Percentiles rank a stretch among this genome's conserved stretches.
These are phyloP conservation scores for Myxozyma mucilagina DNA, from an alignment of 805 yeast genomes.

Conservation along the genomic window DNA sequence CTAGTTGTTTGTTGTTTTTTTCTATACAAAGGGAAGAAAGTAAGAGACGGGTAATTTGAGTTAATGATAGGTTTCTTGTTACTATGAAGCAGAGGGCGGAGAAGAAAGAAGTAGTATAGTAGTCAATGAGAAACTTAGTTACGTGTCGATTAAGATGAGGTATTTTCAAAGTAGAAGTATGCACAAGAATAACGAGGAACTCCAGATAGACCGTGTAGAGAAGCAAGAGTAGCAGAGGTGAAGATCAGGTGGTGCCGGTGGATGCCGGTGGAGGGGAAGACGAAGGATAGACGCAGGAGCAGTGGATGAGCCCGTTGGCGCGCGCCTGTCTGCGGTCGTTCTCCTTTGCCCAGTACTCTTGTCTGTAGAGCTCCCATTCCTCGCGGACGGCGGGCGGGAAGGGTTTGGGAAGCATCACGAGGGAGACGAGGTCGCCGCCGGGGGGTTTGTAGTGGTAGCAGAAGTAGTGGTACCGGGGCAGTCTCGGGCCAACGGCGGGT, in stretches of 20 bases:
- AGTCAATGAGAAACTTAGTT: conserved; percentile 1
- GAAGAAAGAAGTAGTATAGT: background rate
- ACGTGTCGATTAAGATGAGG: background rate
- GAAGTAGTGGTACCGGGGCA: conserved; percentile 26
- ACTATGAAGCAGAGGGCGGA: background rate
- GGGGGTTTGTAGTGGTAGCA: conserved; percentile 32
- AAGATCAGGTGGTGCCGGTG: background rate
- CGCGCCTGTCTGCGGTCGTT: conserved; percentile 42
- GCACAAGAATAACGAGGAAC: background rate
- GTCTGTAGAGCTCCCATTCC: conserved; percentile 91
- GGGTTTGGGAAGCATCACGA: conserved; percentile 76
- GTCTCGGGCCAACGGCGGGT: background rate
- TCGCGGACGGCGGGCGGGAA: conserved; percentile 83
- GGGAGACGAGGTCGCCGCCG: conserved; percentile 76
- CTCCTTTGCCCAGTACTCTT: conserved; percentile 90
- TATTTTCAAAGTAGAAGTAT: background rate
- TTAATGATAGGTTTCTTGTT: background rate
- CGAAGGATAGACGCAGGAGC: conserved; percentile 16
- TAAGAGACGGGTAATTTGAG: background rate
- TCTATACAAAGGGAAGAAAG: background rate
- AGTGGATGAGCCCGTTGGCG: conserved; percentile 23
- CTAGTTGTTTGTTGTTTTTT: background rate
- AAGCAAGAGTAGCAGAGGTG: no score
- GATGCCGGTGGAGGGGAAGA: background rate
- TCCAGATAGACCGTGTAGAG: no score